A percentile compares a stretch with the other conserved stretches of the same genome.
Evolutionary conservation across 2,329 filamentous ascomycete genomes (phyloP).

Genomic region (Hirsutella rhossiliensis): DNA sequence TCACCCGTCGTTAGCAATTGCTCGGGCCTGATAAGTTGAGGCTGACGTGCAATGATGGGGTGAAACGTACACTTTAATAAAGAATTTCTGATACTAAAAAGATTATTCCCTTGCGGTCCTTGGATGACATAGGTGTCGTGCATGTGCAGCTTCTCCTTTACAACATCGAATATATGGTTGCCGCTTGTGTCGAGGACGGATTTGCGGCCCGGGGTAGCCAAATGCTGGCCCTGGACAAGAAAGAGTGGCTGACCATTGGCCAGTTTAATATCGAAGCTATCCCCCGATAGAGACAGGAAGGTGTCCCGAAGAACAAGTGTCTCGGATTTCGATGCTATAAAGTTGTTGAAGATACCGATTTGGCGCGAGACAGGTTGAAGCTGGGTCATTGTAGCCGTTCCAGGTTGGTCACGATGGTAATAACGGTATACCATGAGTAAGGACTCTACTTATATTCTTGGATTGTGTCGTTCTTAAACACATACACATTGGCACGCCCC

Average conservation of each 20-base stretch:
- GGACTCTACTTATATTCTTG: no score
- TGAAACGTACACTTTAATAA: neutral
- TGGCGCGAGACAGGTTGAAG: neutral
- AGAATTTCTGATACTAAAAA: neutral
- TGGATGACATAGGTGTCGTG: conserved; percentile 40
- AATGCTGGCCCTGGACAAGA: conserved; percentile 40
- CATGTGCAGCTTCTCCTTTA: conserved; percentile 37
- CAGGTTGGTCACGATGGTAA: no score
- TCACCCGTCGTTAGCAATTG: neutral
- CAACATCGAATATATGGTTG: conserved; percentile 45
- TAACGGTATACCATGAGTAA: no score
- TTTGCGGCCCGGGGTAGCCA: conserved; percentile 43
- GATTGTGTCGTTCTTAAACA: no score
- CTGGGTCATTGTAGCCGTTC: no score
- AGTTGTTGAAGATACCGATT: conserved; percentile 26
- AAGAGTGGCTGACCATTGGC: conserved; percentile 40
- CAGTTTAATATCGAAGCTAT: conserved; percentile 51
- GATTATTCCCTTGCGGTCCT: conserved; percentile 23
- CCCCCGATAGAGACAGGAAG: conserved; percentile 47
- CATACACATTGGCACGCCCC: no score
- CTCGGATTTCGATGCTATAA: conserved; percentile 25
- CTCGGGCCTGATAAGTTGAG: neutral
- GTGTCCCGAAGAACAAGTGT: conserved; percentile 49
- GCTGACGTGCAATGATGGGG: no score
- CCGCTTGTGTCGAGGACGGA: conserved; percentile 39